Evolutionary conservation across 441 rosid genomes (phyloP), one percentile per base, ranked within the genome.

Genomic region (Erodium moschatum): DNA sequence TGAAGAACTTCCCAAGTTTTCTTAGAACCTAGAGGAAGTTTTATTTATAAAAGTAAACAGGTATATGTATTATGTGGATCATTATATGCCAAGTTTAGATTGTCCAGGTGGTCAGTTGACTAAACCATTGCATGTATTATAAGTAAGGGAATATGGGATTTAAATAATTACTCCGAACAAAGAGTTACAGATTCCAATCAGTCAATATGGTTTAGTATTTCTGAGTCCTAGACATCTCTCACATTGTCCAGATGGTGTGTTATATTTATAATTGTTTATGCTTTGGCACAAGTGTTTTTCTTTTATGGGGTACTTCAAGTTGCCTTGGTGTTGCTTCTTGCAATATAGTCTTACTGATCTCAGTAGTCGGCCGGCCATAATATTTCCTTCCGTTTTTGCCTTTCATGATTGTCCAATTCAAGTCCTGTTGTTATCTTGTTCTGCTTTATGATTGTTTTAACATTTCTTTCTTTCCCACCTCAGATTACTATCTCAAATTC

Each of bases 401-500:
- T 31, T 27, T 5, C 40, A 29, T 15, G 16, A 18, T 15, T 54
- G 40, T 15, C 19, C 44, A n/a, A 64, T 64, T 64, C 44, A 64
- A 35, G 11, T 64, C 67, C 16, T 35, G 24, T 9, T 64, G 38
- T 33, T 62, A 12, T 64, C 67, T 7, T 64, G 42, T 31, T 35
- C 5, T 6, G n/a, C 18, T 40, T 74, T 13, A 60, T 16, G 27
- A 18, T 63, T 27, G 68, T 64, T 63, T 29, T 67, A 42, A 67
- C 65, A 5, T 67, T 31, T 15, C 72, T 35, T 65, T 69, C 61
- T 38, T 80, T 65, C 64, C 69, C 31, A 69, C 70, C 69, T 54
- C 90, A 96, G 99, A 83, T 96, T 75, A 85, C 97, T 2, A 85
- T 91, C 77, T 96, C 87, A 78, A 96, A 93, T 75, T 90, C 97